Conservation (phyloP, 306 rosid species). For the Coriaria nepalensis region DNA sequence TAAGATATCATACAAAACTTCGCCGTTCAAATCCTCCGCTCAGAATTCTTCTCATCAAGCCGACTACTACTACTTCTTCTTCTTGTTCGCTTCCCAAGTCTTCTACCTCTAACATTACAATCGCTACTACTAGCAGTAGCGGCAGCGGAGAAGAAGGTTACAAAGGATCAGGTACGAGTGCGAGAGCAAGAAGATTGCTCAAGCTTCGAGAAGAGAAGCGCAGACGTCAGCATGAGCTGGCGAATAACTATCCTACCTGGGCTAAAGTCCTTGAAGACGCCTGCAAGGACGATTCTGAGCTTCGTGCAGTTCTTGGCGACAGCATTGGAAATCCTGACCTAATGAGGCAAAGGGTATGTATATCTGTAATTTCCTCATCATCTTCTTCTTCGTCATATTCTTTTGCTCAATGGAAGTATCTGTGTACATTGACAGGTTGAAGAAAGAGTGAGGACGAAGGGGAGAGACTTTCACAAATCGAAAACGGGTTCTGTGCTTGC, state of each 20-base stretch:
- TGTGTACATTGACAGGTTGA: conserved; percentile 42
- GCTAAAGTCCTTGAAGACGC: conserved; percentile 80
- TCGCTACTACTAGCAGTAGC: background rate
- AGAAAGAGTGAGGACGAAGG: conserved; percentile 72
- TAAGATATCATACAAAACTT: no score
- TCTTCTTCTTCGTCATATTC: background rate
- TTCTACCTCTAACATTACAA: background rate
- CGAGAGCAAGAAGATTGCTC: conserved; percentile 72
- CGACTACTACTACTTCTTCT: no score
- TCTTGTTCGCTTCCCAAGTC: no score
- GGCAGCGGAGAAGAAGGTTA: no score
- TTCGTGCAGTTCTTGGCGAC: conserved; percentile 76
- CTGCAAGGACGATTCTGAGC: conserved; percentile 70
- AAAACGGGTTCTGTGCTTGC: conserved; percentile 79
- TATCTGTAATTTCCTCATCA: background rate
- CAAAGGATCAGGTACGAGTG: conserved; percentile 70
- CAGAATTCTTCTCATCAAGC: no score
- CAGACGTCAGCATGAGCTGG: conserved; percentile 48
- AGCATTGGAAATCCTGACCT: conserved; percentile 80
- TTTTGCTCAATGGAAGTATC: background rate
- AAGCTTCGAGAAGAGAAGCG: conserved; percentile 71
- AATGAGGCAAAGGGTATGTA: conserved; percentile 59
- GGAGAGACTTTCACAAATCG: conserved; percentile 60
- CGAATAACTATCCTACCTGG: conserved; percentile 77
- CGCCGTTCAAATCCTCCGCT: no score